phyloP scores from a whole-genome alignment of 2,329 filamentous ascomycete genomes.

The Neofusicoccum sp. region DNA sequence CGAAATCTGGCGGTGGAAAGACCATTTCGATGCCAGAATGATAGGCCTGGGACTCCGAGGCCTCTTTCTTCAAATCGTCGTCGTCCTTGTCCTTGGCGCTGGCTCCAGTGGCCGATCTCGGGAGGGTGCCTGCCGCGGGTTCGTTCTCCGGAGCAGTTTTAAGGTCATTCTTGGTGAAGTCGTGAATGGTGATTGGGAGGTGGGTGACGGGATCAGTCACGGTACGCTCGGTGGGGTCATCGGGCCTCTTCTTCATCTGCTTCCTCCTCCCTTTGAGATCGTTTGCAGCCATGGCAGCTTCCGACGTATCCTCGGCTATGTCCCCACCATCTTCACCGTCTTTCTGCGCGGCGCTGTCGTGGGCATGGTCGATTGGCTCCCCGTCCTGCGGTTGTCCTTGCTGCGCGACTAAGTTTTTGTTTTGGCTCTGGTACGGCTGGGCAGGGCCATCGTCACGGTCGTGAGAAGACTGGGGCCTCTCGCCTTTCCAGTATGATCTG shows the following conservation, averaged over 20 bases:
- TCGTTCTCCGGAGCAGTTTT: constrained; percentile 51
- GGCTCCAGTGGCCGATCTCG: constrained; percentile 48
- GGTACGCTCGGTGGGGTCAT: constrained; percentile 55
- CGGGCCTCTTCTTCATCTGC: constrained; percentile 51
- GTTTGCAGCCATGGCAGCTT: constrained; percentile 38
- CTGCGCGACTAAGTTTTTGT: constrained; percentile 40
- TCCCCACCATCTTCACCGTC: constrained; percentile 27
- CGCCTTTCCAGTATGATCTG: constrained; percentile 36
- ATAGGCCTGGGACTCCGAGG: constrained; percentile 34
- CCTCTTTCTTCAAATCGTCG: constrained; percentile 40
- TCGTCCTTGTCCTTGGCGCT: constrained; percentile 45
- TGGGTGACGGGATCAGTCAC: constrained; percentile 76
- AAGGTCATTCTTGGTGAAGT: constrained; percentile 67
- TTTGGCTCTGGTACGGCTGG: constrained; percentile 37
- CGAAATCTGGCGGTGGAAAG: constrained; percentile 59
- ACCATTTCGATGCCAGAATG: constrained; percentile 47
- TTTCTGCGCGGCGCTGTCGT: constrained; percentile 25
- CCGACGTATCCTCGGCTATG: constrained; percentile 48
- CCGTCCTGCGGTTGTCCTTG: constrained; percentile 34
- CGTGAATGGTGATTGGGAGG: constrained; percentile 67
- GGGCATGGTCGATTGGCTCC: constrained; percentile 27
- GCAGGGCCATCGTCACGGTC: constrained; percentile 29
- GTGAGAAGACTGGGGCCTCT: constrained; percentile 21
- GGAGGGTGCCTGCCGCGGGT: constrained; percentile 43
- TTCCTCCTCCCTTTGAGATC: constrained; percentile 53